Base-by-base conservation (phyloP, 1,284 basidiomycete genomes). In the Papiliotrema fonsecae region DNA sequence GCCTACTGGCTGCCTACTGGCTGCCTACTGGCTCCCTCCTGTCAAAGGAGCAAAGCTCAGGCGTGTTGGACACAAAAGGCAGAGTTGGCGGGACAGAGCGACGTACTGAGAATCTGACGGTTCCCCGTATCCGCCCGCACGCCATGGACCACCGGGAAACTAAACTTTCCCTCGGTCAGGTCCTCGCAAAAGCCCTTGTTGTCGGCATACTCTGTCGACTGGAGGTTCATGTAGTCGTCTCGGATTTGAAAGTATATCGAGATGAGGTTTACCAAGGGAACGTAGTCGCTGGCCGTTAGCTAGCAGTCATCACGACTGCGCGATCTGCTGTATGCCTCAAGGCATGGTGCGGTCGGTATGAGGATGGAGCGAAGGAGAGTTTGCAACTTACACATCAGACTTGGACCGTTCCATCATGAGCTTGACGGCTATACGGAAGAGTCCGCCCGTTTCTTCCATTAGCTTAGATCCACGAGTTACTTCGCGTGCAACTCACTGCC, bases 171-270 rank as follows among this genome's bases (percentile, higher is more conserved):
- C 73, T 97, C 93, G 0, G 89, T 88, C 7, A 97, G 77, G 64
- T 97, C 93, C 73, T 97, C 93, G 6, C 87, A 88, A 65, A 88
- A 97, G 5, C 92, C 92, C 73, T 97, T 97, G 75, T 94, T 92
- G 30, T 82, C 78, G 2, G 85, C 79, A 64, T 97, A 97, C 86
- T 89, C 81, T 22, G 81, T 81, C 41, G 86, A 90, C 62, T 93
- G 86, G 28, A 98, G 76, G 67, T 98, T 98, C 86, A 96, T 89
- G 52, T 94, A 90, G 69, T 99, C 94, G 68, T 99, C 96, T 22
- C 93, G 78, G 57, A 99, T 96, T 71, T 98, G 96, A 70, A 94
- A 97, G 64, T 85, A 88, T 14, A 97, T 82, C 1, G 94, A 91
- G 56, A 98, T 87, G 10, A 97, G 79, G 69, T 97, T 97, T 49